phyloP scores from a whole-genome alignment of 139 green algal genomes.

The Eudorina sp. region DNA sequence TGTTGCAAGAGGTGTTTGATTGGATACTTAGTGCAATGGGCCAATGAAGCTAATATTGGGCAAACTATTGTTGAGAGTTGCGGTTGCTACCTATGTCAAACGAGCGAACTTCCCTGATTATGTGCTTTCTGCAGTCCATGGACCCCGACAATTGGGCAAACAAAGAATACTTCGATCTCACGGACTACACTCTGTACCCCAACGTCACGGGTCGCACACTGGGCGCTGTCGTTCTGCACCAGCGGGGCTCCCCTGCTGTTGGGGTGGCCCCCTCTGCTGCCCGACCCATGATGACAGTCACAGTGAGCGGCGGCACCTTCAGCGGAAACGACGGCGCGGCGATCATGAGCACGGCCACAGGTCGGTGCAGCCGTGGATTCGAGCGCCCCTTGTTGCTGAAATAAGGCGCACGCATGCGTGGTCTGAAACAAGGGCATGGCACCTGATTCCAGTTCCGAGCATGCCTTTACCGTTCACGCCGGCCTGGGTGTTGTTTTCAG shows the following conservation, averaged over 20 bases:
- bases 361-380: too few species aligned
- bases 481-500: too few species aligned
- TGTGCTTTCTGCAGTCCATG: background rate
- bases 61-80: background rate
- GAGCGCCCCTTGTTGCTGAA: too few species aligned
- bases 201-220: slow-evolving; percentile 9
- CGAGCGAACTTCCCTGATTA: background rate
- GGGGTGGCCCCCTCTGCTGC: background rate
- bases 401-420: too few species aligned
- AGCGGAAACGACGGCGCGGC: slow-evolving; percentile 6
- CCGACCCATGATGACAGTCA: background rate
- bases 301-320: background rate
- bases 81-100: background rate
- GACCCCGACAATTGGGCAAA: too few species aligned
- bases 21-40: background rate
- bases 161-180: background rate
- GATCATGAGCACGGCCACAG: slow-evolving; percentile 31
- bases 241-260: background rate
- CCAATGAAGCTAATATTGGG: too few species aligned
- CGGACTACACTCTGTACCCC: background rate
- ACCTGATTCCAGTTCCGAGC: background rate
- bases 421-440: too few species aligned
- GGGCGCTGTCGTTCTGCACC: slow-evolving; percentile 10
- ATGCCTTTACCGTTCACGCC: too few species aligned
- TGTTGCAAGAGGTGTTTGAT: background rate